Conservation (phyloP, 805 yeast species). For the Yarrowia keelungensis region DNA sequence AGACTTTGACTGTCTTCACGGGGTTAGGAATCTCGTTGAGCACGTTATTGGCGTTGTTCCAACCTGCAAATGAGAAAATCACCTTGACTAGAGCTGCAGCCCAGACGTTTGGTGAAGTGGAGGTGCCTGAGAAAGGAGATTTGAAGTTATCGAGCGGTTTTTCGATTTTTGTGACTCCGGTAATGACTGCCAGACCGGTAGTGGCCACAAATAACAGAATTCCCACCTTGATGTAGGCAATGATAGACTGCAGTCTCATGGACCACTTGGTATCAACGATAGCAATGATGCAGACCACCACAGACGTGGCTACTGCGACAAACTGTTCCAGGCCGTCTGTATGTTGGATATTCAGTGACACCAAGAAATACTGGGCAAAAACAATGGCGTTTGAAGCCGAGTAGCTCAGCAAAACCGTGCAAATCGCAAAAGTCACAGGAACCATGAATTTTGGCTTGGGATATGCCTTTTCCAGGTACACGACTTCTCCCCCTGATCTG, state of each 20-base stretch:
- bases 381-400: constrained; percentile 31
- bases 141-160: constrained; percentile 22
- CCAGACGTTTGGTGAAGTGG: constrained; percentile 14
- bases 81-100: constrained; percentile 22
- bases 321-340: constrained; percentile 9
- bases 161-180: constrained; percentile 1
- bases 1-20: constrained; percentile 7
- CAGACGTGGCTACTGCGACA: constrained; percentile 19
- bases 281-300: constrained; percentile 3
- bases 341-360: background rate
- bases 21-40: constrained; percentile 24
- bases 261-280: constrained; percentile 18
- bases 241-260: constrained; percentile 10
- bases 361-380: constrained; percentile 9
- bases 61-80: constrained; percentile 23
- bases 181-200: constrained; percentile 4
- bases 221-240: constrained; percentile 28
- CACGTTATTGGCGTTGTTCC: constrained; percentile 30
- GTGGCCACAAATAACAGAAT: constrained; percentile 2
- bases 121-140: constrained; percentile 8
- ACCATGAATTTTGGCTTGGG: constrained; percentile 18
- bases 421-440: constrained; percentile 24
- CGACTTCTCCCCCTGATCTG: constrained; percentile 43
- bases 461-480: constrained; percentile 21
- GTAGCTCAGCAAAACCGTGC: constrained; percentile 5